Conservation (phyloP, 2,329 filamentous ascomycete genomes). For the Ophiognomonia clavigignenti-juglandacearum region DNA sequence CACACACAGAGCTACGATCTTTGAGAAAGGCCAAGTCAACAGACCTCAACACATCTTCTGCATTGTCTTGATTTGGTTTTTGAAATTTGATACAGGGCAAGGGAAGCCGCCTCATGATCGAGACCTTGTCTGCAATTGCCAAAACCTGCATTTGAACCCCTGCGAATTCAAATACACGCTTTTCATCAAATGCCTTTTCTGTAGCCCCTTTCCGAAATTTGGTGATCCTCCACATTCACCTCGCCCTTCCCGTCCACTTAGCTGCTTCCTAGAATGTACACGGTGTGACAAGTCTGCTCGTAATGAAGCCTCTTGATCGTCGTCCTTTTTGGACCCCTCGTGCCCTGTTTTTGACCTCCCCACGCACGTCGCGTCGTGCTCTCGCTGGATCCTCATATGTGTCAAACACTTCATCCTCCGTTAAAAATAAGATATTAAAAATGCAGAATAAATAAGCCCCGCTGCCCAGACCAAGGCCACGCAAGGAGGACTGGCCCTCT, state of each 20-base stretch:
- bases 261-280: no score
- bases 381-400: conserved; percentile 10
- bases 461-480: conserved; percentile 26
- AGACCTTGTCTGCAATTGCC: conserved; percentile 10
- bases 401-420: conserved; percentile 13
- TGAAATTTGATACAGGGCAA: conserved; percentile 13
- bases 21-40: background rate
- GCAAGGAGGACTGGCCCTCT: conserved; percentile 26
- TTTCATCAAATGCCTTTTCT: background rate
- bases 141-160: no score
- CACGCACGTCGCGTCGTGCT: conserved; percentile 10
- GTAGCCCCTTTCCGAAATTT: no score
- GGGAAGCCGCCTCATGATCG: conserved; percentile 8
- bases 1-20: background rate
- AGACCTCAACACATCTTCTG: conserved; percentile 8
- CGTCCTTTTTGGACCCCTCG: conserved; percentile 12
- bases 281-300: conserved; percentile 3
- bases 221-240: no score
- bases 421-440: conserved; percentile 20
- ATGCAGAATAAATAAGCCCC: conserved; percentile 23
- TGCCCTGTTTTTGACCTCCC: conserved; percentile 16
- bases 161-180: no score
- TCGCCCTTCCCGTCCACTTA: no score
- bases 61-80: conserved; percentile 6
- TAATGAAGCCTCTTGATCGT: conserved; percentile 8